Base-by-base conservation (phyloP, 164 flowering plant species). In the Vitis riparia region DNA sequence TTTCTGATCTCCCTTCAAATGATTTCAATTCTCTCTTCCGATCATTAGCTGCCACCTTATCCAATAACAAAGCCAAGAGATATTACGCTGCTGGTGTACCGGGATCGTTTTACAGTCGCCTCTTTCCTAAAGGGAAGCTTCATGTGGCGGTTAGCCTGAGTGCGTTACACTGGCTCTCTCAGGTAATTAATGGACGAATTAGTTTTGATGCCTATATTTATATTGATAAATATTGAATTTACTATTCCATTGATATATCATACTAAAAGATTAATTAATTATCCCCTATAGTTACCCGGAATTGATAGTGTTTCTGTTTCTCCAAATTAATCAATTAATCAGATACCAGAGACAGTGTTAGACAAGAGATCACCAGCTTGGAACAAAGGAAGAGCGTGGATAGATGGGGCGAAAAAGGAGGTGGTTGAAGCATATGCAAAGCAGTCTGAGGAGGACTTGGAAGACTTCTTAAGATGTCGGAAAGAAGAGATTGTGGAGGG, bases 371-470 rank as follows among this genome's bases (percentile, higher is more conserved):
- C 76, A 9, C 49, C 48, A 49, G 77, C 85, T 27, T 79, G 85
- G 83, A 82, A 82, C 75, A 68, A 75, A 68, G 83, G 83, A 19
- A 70, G 79, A 55, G 83, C 79, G 5, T 82, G 85, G 85, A 79
- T 82, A 4, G 85, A 79, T 8, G 85, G 83, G 63, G 79, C 85
- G 2, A 77, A 79, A 66, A 71, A 67, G 37, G 85, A 77, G 51
- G 85, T 79, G 0, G 82, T 79, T 50, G 85, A 79, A 71, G 83
- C 85, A 5, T 82, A 75, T 49, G 73, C 83, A 3, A 75, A 67
- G 72, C 85, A 79, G 58, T 77, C 85, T 0, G 80, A 75, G 66
- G 79, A 79, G 69, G 85, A 77, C 61, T 69, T 82, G 74, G 72
- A 68, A 15, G 74, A 76, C 44, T 79, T 79, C 72, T 15, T 79